A percentile compares a stretch with the other conserved stretches of the same genome.
phyloP scores from a whole-genome alignment of 306 rosid genomes.

The Arachis hypogaea region DNA sequence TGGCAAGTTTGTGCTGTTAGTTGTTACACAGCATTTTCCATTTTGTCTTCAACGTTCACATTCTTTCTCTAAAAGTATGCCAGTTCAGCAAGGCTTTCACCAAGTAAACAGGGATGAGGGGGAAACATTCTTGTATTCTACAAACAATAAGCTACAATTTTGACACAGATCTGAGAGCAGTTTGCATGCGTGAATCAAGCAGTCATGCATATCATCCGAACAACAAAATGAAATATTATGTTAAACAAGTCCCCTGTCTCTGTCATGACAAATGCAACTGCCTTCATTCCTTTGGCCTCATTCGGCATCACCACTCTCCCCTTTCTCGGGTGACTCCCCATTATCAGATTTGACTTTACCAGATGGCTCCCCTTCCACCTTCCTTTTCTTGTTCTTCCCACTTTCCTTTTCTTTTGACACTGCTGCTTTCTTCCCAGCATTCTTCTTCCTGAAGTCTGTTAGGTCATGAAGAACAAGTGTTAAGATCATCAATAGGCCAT shows the following conservation, averaged over 20 bases:
- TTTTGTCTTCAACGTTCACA: slow-evolving; percentile 5
- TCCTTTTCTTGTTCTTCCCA: slow-evolving; percentile 66
- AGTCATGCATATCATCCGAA: slow-evolving; percentile 25
- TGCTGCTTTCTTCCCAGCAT: slow-evolving; percentile 67
- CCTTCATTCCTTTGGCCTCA: slow-evolving; percentile 30
- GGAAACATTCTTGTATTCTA: background rate
- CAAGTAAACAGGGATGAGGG: background rate
- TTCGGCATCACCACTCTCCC: slow-evolving; percentile 37
- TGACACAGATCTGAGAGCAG: background rate
- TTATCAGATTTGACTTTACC: background rate
- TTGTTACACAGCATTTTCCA: too few species aligned
- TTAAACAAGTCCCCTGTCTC: background rate
- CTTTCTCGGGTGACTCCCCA: background rate
- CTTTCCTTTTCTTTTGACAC: slow-evolving; percentile 57
- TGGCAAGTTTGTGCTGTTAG: background rate
- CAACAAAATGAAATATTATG: background rate
- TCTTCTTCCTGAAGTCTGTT: slow-evolving; percentile 77
- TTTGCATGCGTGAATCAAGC: slow-evolving; percentile 19
- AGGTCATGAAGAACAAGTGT: slow-evolving; percentile 27
- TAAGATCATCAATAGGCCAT: background rate
- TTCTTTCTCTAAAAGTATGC: background rate
- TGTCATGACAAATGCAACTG: slow-evolving; percentile 31
- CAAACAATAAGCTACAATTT: slow-evolving; percentile 30
- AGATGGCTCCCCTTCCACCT: slow-evolving; percentile 49
- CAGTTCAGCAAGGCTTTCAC: slow-evolving; percentile 4